Conservation (phyloP, 345 rosid species). For the Murraya paniculata region DNA sequence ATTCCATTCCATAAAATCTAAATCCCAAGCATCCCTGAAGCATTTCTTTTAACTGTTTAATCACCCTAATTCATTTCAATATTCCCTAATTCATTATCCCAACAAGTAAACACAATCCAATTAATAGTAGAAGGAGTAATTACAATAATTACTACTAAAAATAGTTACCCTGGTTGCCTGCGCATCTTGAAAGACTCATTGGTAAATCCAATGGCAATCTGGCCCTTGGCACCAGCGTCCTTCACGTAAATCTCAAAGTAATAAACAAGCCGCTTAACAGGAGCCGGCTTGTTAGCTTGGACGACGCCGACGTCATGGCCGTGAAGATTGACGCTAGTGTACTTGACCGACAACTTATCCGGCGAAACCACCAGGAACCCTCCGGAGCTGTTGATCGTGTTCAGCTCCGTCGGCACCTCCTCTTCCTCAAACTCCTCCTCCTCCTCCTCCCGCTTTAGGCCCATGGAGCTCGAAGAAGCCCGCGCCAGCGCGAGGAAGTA, state of each 20-base stretch:
- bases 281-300: slow-evolving; percentile 83
- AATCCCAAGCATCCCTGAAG: not conserved
- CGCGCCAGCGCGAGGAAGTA: slow-evolving; percentile 51
- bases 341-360: slow-evolving; percentile 79
- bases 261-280: slow-evolving; percentile 65
- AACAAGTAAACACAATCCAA: not conserved
- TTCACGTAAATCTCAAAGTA: slow-evolving; percentile 90
- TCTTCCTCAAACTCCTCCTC: slow-evolving; percentile 51
- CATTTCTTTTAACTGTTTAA: not conserved
- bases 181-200: slow-evolving; percentile 75
- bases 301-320: slow-evolving; percentile 88
- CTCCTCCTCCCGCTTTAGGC: slow-evolving; percentile 25
- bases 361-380: slow-evolving; percentile 78
- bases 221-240: slow-evolving; percentile 73
- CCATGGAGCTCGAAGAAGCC: slow-evolving; percentile 19
- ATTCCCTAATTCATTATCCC: not conserved
- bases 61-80: not conserved
- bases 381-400: slow-evolving; percentile 81
- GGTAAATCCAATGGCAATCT: slow-evolving; percentile 86
- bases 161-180: slow-evolving; percentile 78
- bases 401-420: slow-evolving; percentile 78
- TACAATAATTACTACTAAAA: not conserved
- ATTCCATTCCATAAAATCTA: not conserved
- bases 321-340: slow-evolving; percentile 55
- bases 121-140: not conserved